Evolutionary conservation across 1,284 basidiomycete genomes (phyloP).

Genomic region (Xanthoconium separans): DNA sequence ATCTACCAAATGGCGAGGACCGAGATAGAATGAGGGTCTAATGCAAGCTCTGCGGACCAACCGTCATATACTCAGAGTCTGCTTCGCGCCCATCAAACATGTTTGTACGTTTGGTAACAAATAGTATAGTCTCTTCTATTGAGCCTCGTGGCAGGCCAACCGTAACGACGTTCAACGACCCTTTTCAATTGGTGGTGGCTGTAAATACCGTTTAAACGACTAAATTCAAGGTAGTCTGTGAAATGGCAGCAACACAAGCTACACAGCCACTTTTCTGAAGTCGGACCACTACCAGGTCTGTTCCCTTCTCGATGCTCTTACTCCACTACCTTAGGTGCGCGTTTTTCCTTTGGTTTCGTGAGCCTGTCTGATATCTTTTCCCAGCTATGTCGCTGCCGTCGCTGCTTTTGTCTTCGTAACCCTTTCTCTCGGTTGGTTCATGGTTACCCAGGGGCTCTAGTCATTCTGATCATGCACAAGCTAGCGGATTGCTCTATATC

Average conservation of each 20-base stretch:
- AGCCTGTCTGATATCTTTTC: neutral
- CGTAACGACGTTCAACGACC: too few relatives aligned
- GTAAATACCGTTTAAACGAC: too few relatives aligned
- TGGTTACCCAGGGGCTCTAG: neutral
- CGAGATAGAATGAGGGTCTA: conserved; percentile 66
- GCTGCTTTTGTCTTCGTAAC: conserved; percentile 79
- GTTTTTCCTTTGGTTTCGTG: neutral
- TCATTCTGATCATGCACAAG: conserved; percentile 41
- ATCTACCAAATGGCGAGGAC: conserved; percentile 73
- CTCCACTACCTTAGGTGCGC: conserved; percentile 53
- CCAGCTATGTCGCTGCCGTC: conserved; percentile 63
- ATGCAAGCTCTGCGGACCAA: conserved; percentile 50
- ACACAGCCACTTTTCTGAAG: neutral
- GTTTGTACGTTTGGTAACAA: too few relatives aligned
- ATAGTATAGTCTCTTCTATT: too few relatives aligned
- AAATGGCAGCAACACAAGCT: too few relatives aligned
- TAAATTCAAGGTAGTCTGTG: too few relatives aligned
- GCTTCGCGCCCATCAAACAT: conserved; percentile 37
- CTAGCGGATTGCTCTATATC: conserved; percentile 88
- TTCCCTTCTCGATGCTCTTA: conserved; percentile 12
- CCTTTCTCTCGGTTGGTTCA: conserved; percentile 65
- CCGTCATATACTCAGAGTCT: conserved; percentile 10
- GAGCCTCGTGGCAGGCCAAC: too few relatives aligned
- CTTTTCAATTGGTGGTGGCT: too few relatives aligned
- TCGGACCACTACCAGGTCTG: neutral